Conservation (phyloP, 2,329 filamentous ascomycete genomes). For the Trichoderma aggressivum region DNA sequence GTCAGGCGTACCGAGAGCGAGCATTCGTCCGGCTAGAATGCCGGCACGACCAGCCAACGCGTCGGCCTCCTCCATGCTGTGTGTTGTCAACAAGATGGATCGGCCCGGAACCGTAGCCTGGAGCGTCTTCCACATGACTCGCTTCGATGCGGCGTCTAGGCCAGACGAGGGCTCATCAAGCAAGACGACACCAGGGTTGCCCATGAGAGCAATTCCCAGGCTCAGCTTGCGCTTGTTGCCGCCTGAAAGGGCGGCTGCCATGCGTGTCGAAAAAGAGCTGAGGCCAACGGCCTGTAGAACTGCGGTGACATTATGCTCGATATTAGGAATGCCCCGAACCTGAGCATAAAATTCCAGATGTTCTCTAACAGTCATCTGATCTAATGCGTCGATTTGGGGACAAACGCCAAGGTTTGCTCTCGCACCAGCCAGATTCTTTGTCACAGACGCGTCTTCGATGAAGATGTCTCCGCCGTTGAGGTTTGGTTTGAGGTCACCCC, state of each 20-base stretch:
- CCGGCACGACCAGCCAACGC: constrained; percentile 79
- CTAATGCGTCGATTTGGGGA: constrained; percentile 83
- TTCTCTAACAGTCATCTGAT: constrained; percentile 84
- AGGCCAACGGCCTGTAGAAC: constrained; percentile 81
- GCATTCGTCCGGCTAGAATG: constrained; percentile 81
- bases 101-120: constrained; percentile 69
- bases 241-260: constrained; percentile 77
- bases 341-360: constrained; percentile 86
- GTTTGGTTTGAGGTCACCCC: constrained; percentile 79
- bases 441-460: constrained; percentile 74
- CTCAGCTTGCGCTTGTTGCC: constrained; percentile 93
- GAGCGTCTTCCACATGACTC: constrained; percentile 89
- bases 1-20: constrained; percentile 75
- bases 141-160: constrained; percentile 86
- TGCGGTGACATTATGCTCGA: constrained; percentile 72
- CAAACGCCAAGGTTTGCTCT: constrained; percentile 83
- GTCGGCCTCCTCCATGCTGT: constrained; percentile 94
- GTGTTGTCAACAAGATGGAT: constrained; percentile 84
- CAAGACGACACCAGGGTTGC: constrained; percentile 81
- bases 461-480: constrained; percentile 71
- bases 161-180: constrained; percentile 87
- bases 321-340: constrained; percentile 71
- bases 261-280: constrained; percentile 64
- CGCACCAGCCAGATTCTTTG: constrained; percentile 66
- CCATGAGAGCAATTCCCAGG: constrained; percentile 86